Base-by-base conservation (phyloP, 2,329 filamentous ascomycete genomes). In the Mollisia scopiformis region DNA sequence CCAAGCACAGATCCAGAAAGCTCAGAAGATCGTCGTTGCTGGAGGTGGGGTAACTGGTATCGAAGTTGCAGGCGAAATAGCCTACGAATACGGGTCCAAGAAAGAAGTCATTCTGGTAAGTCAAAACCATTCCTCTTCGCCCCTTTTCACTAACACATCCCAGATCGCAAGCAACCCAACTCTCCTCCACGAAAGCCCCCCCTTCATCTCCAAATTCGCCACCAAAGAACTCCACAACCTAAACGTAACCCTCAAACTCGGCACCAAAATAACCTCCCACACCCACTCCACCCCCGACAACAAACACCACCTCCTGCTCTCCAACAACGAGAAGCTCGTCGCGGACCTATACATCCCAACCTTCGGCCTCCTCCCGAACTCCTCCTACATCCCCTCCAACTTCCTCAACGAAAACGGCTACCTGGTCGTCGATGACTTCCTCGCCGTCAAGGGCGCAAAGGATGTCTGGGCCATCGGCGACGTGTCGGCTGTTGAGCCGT, bases 331-430 rank as follows among this genome's bases (percentile, higher is more conserved):
- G 60, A 80, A 74, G 57, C 66, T 87, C 61, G 68, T 70, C 11
- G 82, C 84, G 2, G 85, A 88, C 64, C 62, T 83, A n/a, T 84
- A 84, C 71, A 75, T 88, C 53, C 80, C 84, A 7, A 84, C 84
- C 2, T 80, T 81, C 68, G 85, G 85, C 43, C 69, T 86, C 49
- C 67, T 75, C 23, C 82, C 85, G 55, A 88, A 87, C 73, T 80
- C 83, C 4, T 80, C 80, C 35, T 87, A 79, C 71, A 66, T 88
- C 2, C 79, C 82, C 1, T 67, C 68, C 2, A 71, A 72, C 59
- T 75, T 81, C 63, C 77, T 86, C 21, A 79, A 76, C 25, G 74
- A 77, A 21, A 72, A 71, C 46, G 78, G 77, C 49, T 82, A 78
- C 62, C 78, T 81, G 58, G 72, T 77, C 10, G 78, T 83, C 3